Evolutionary conservation across 1,284 basidiomycete genomes (phyloP), one percentile per base, ranked within the genome.

Genomic region (Ceratobasidium sp.): DNA sequence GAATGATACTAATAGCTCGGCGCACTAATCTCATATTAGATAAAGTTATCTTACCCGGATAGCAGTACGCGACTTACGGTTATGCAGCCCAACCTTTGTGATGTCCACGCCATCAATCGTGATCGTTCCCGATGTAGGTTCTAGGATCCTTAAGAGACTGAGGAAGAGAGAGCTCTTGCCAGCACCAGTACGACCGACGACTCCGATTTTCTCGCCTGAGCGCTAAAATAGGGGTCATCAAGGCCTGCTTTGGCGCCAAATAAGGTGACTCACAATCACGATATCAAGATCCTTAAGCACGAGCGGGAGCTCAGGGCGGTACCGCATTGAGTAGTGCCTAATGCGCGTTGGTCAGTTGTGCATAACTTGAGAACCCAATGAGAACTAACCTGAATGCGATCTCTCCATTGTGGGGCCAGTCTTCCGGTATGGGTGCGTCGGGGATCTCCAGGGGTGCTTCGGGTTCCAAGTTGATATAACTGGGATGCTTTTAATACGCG

Each of bases 161-260:
- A 45, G 35, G 43, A 71, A 82, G 70, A 95, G 85, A 2, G 91
- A 91, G 31, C 88, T 91, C 80, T 97, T 97, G 71, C 95, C 95
- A n/a, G 93, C 92, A 1, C 96, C 94, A 0, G 96, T 98, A 70
- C 95, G 82, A 1, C 95, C 95, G 74, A 88, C 89, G 3, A 96
- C 84, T 22, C 93, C 94, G 56, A 97, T 86, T 73, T 93, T 93
- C 77, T 96, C 91, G 55, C 85, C 86, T 0, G 72, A 55, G 32
- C 43, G 53, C 72, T 72, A 42, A 25, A n/a, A n/a, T 13, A 42
- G 5, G 12, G 15, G 45, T 42, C 43, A 55, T 13, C 34, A 52
- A 20, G 45, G 2, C 17, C 17, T 31, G 38, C 27, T n/a, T 12
- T n/a, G 5, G 69, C 34, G 17, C 12, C 4, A 29, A 29, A n/a